phyloP scores from a whole-genome alignment of 495 filamentous ascomycete species.

The Cenococcum geophilum region DNA sequence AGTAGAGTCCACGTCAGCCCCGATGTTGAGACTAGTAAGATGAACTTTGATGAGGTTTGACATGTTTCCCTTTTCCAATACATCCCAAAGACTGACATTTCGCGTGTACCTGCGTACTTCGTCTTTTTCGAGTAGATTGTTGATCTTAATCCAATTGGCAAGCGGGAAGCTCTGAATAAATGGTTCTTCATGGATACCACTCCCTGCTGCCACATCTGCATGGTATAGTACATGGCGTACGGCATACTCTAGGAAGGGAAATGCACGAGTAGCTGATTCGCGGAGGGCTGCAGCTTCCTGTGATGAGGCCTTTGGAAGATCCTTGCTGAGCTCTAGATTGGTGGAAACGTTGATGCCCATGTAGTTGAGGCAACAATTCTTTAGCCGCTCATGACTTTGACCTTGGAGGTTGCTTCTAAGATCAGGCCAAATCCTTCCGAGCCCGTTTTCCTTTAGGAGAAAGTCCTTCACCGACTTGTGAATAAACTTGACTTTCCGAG shows the following conservation, averaged over 20 bases:
- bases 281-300: constrained; percentile 5
- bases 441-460: constrained; percentile 20
- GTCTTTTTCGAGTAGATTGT: constrained; percentile 15
- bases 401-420: constrained; percentile 18
- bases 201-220: constrained; percentile 18
- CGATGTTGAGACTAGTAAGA: no score
- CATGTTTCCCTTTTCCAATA: constrained; percentile 15
- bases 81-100: constrained; percentile 9
- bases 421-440: constrained; percentile 10
- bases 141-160: constrained; percentile 6
- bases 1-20: no score
- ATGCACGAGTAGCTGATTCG: constrained; percentile 2
- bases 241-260: constrained; percentile 23
- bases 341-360: constrained; percentile 9
- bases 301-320: constrained; percentile 7
- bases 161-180: constrained; percentile 13
- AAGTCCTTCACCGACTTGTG: constrained; percentile 27
- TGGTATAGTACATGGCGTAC: constrained; percentile 20
- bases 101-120: constrained; percentile 14
- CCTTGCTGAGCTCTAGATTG: not conserved
- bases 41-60: constrained; percentile 12
- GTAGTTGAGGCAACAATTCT: constrained; percentile 20
- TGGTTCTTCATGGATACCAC: constrained; percentile 11
- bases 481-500: constrained; percentile 21
- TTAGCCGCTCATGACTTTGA: constrained; percentile 22